Percentiles rank a stretch among this genome's conserved stretches.
phyloP scores from a whole-genome alignment of 1,284 basidiomycete genomes.

The Puccinia horiana region DNA sequence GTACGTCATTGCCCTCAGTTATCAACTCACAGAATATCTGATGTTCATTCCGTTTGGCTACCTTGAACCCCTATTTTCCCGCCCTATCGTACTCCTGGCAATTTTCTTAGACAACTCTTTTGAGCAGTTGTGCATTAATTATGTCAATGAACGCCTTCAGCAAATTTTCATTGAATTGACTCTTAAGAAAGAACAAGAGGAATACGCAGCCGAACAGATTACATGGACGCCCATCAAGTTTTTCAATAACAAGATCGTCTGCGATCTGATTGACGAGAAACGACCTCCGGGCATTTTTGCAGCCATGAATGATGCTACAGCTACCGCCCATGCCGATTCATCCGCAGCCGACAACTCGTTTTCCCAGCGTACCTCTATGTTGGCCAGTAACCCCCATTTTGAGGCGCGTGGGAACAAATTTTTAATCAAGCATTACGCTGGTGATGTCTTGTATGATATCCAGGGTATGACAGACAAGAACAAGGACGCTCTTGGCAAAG shows the following conservation, averaged over 20 bases:
- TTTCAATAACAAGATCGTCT: constrained; percentile 93
- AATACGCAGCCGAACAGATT: constrained; percentile 97
- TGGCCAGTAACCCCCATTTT: constrained; percentile 74
- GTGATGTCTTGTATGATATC: constrained; percentile 97
- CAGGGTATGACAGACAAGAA: constrained; percentile 99
- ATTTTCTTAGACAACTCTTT: constrained; percentile 84
- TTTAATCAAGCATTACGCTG: constrained; percentile 90
- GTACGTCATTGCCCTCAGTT: constrained; percentile 53
- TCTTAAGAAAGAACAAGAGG: constrained; percentile 97
- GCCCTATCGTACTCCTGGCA: constrained; percentile 81
- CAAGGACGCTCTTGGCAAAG: constrained; percentile 94
- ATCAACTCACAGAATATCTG: neutral
- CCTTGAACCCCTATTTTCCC: constrained; percentile 50
- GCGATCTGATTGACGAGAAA: constrained; percentile 94
- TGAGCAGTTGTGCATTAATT: constrained; percentile 99
- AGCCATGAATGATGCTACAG: constrained; percentile 95
- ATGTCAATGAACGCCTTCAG: constrained; percentile 91
- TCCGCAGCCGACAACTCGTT: constrained; percentile 96
- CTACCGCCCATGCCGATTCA: constrained; percentile 96
- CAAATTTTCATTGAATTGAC: constrained; percentile 99
- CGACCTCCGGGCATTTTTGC: constrained; percentile 97
- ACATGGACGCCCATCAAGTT: constrained; percentile 99
- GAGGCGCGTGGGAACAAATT: constrained; percentile 88
- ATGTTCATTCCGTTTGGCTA: constrained; percentile 1
- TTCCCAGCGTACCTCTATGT: constrained; percentile 77